Evolutionary conservation across 768 basidiomycete genomes (phyloP).

Genomic region (Cystobasidiopsis lactophilus): DNA sequence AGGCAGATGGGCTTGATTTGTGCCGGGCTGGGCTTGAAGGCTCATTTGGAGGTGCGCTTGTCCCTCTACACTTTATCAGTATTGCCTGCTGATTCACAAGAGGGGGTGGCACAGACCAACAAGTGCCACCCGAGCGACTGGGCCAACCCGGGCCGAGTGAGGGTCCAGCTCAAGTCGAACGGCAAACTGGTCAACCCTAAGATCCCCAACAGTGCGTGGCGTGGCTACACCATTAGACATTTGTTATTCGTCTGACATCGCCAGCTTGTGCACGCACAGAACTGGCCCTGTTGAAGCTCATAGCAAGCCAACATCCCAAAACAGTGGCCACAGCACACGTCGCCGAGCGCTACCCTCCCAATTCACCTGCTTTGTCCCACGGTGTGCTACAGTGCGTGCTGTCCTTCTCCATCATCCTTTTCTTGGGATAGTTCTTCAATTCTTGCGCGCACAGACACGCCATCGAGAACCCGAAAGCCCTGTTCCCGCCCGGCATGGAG

Average conservation of each 20-base stretch:
- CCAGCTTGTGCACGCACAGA: background rate
- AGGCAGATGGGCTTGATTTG: background rate
- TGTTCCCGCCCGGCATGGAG: background rate
- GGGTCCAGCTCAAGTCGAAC: background rate
- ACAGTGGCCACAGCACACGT: background rate
- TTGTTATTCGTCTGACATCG: too few species aligned
- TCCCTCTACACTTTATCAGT: too few species aligned
- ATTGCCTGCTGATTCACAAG: background rate
- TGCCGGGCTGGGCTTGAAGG: background rate
- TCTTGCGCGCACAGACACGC: too few species aligned
- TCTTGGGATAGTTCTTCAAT: too few species aligned
- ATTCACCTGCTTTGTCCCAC: background rate
- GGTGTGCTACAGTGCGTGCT: background rate
- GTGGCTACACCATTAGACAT: background rate
- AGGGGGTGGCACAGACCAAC: background rate
- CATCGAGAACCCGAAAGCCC: background rate
- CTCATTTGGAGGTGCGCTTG: background rate
- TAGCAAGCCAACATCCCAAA: background rate
- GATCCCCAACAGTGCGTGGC: background rate
- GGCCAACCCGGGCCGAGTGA: background rate
- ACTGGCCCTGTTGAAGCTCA: background rate
- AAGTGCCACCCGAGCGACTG: constrained; percentile 1
- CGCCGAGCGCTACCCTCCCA: background rate
- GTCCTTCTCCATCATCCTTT: too few species aligned
- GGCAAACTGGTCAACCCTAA: background rate